Percentiles rank a stretch among this genome's conserved stretches.
These are phyloP conservation scores for Cochlearia excelsa DNA, from an alignment of 345 rosid genomes.

Conservation along the genomic window DNA sequence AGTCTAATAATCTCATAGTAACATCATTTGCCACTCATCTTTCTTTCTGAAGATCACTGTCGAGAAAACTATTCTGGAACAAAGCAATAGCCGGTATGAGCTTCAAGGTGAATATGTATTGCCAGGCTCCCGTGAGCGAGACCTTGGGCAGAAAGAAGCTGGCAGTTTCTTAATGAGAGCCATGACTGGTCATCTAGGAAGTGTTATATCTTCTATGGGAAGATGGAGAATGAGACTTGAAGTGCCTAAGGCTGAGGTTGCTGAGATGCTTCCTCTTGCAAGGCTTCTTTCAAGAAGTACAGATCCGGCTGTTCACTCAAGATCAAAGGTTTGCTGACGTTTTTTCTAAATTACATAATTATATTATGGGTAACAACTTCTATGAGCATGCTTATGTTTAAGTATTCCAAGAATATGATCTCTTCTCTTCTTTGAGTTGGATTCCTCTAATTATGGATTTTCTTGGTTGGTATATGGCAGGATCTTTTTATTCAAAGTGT, in stretches of 20 bases:
- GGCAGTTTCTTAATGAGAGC: conserved; percentile 84
- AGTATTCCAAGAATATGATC: conserved; percentile 10
- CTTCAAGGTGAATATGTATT: conserved; percentile 99
- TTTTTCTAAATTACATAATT: conserved; percentile 21
- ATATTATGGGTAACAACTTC: background rate
- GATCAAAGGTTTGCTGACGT: conserved; percentile 70
- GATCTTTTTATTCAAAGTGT: conserved; percentile 91
- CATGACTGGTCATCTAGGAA: conserved; percentile 89
- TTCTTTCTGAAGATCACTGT: conserved; percentile 63
- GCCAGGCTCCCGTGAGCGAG: conserved; percentile 90
- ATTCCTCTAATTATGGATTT: conserved; percentile 14
- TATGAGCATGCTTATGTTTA: conserved; percentile 13
- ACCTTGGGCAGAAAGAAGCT: conserved; percentile 60
- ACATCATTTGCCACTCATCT: conserved; percentile 15
- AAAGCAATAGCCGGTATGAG: conserved; percentile 86
- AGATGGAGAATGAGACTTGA: conserved; percentile 99
- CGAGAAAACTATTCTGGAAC: conserved; percentile 91
- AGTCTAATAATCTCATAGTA: conserved; percentile 8
- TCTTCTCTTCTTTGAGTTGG: conserved; percentile 20
- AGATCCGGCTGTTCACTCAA: conserved; percentile 93
- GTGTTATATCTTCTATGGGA: conserved; percentile 97
- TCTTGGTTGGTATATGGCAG: conserved; percentile 46
- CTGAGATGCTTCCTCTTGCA: conserved; percentile 99
- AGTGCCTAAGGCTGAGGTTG: conserved; percentile 96
- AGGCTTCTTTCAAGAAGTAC: conserved; percentile 94